Conservation (phyloP, 495 filamentous ascomycete species). For the Hypoxylon cercidicola region DNA sequence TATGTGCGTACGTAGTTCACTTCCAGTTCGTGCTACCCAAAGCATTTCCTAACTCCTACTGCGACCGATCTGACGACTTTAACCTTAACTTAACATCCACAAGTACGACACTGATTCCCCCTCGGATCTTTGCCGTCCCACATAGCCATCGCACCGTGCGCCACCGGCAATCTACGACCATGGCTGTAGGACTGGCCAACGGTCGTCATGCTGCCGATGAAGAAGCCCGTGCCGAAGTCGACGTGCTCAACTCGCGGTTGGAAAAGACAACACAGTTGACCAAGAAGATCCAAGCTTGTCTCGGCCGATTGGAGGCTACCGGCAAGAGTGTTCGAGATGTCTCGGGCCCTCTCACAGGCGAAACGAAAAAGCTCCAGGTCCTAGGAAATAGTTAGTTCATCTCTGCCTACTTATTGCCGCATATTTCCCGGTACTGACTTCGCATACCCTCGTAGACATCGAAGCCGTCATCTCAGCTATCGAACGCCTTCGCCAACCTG, state of each 20-base stretch:
- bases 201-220: constrained; percentile 65
- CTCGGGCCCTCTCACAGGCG: constrained; percentile 91
- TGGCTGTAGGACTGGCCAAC: constrained; percentile 60
- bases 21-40: background rate
- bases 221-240: constrained; percentile 72
- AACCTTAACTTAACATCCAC: constrained; percentile 30
- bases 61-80: constrained; percentile 16
- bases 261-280: constrained; percentile 77
- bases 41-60: constrained; percentile 3
- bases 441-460: constrained; percentile 67
- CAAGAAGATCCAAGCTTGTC: constrained; percentile 91
- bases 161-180: constrained; percentile 27
- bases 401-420: background rate
- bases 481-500: constrained; percentile 84
- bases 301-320: constrained; percentile 83
- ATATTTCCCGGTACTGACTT: constrained; percentile 16
- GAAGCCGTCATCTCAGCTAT: constrained; percentile 87
- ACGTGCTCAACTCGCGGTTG: constrained; percentile 71
- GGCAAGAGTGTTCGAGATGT: constrained; percentile 91
- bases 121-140: background rate
- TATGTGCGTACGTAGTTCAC: too few species aligned
- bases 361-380: constrained; percentile 86
- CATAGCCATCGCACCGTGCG: background rate
- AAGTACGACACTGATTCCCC: background rate
- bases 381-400: constrained; percentile 74